Conservation (phyloP, 192 early-diverging fungal species). For the Coemansia sp. region DNA sequence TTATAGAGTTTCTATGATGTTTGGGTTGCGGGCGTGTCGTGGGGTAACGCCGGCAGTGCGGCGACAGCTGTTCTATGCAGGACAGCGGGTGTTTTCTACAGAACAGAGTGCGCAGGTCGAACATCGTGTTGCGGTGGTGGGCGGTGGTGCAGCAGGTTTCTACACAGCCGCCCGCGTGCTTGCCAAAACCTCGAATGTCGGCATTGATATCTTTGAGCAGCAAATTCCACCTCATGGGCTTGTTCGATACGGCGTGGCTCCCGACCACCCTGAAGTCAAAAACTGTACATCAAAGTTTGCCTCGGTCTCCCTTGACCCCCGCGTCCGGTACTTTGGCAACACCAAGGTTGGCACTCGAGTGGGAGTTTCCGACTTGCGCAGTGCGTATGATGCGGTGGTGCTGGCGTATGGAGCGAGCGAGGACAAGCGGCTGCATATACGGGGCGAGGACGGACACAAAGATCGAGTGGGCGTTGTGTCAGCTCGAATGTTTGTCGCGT, state of each 20-base stretch:
- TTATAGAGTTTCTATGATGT: not conserved
- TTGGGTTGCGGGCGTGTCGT: not conserved
- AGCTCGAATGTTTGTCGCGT: slow-evolving; percentile 85
- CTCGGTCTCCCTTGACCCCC: slow-evolving; percentile 63
- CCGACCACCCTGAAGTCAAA: slow-evolving; percentile 97
- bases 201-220: slow-evolving; percentile 82
- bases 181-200: slow-evolving; percentile 50
- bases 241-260: slow-evolving; percentile 92
- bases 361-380: slow-evolving; percentile 54
- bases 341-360: slow-evolving; percentile 61
- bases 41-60: not conserved
- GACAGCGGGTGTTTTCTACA: not conserved
- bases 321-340: slow-evolving; percentile 82
- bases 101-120: not conserved
- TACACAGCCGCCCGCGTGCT: slow-evolving; percentile 84
- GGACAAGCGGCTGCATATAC: slow-evolving; percentile 69
- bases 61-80: too few relatives aligned
- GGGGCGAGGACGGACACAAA: slow-evolving; percentile 58
- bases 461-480: slow-evolving; percentile 61
- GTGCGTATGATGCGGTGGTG: slow-evolving; percentile 73
- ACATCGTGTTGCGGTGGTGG: slow-evolving; percentile 63
- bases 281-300: slow-evolving; percentile 78
- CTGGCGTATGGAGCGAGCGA: slow-evolving; percentile 83
- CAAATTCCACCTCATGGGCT: slow-evolving; percentile 86
- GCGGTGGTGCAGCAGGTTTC: slow-evolving; percentile 84